Evolutionary conservation across 371 early-diverging fungal genomes (phyloP), one percentile per base, ranked within the genome.

Genomic region (Apophysomyces variabilis): DNA sequence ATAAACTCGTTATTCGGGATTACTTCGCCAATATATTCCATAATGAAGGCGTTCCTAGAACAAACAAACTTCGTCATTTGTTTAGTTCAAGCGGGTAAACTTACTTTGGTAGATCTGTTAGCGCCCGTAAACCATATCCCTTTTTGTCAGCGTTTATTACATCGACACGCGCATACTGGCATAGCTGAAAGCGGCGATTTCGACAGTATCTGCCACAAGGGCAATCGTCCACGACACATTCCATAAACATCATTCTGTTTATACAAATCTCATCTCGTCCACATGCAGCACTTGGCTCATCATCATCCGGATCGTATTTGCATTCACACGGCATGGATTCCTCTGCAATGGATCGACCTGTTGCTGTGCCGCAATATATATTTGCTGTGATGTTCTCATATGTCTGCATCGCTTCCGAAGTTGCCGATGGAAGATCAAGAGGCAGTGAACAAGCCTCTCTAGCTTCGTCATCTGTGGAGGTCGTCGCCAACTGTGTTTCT

Each of bases 21-120:
- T 5, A 98, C 93, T 72, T 98, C 99, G 18, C 99, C 99, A 66
- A 91, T 87, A 76, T 98, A 98, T 76, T 98, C 97, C 82, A 95
- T 92, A 59, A 98, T 89, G 71, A 98, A 96, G 4, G 76, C 70
- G 66, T 78, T 78, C 12, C 78, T 78, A 65, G 32, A 26, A 26
- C 38, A 43, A 6, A 57, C 7, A 70, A 11, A 8, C 21, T 47
- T 39, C 43, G 36, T 56, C 13, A 37, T 16, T 35, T 9, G 18
- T 14, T 44, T 21, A 38, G 8, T 39, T 36, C 35, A n/a, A 43
- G n/a, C 26, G 1, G 21, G 16, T 45, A 50, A 16, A 74, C 76
- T 66, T 82, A 92, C 93, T 74, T 67, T 64, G 78, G 76, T 1
- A 96, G 66, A 13, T 75, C 69, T 9, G 83, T 82, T 39, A 82